Percentiles rank a stretch among this genome's conserved stretches.
Evolutionary conservation across 352 stramenopile genomes (phyloP).

Genomic region (Phytophthora pini): DNA sequence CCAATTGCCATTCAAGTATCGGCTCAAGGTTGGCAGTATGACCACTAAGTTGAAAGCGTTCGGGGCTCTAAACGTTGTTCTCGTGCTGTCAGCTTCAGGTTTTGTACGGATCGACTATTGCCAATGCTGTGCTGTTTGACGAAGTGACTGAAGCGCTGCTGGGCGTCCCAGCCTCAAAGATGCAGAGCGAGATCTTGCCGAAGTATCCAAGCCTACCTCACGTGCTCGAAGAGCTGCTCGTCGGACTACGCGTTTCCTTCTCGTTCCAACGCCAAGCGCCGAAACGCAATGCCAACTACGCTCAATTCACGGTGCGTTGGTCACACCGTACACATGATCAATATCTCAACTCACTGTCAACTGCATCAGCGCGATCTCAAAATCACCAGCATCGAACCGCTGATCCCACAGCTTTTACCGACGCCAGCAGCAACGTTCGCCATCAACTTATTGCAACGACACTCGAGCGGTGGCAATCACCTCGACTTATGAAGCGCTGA

Average conservation of each 20-base stretch:
- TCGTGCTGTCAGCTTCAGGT: constrained; percentile 46
- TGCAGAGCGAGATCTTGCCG: constrained; percentile 38
- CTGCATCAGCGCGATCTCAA: constrained; percentile 53
- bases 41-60: no score
- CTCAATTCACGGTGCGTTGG: constrained; percentile 40
- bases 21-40: constrained; percentile 29
- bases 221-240: constrained; percentile 57
- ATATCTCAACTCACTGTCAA: background rate
- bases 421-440: constrained; percentile 48
- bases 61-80: background rate
- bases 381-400: constrained; percentile 49
- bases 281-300: constrained; percentile 20
- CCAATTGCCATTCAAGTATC: no score
- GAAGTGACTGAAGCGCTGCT: constrained; percentile 49
- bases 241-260: constrained; percentile 60
- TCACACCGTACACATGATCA: background rate
- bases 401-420: constrained; percentile 48
- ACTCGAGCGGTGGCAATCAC: background rate
- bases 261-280: constrained; percentile 42
- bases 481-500: background rate
- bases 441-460: constrained; percentile 40
- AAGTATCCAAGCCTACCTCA: constrained; percentile 49
- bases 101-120: constrained; percentile 35
- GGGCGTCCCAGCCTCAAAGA: constrained; percentile 34
- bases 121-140: constrained; percentile 61